phyloP scores from a whole-genome alignment of 2,329 filamentous ascomycete species.

The Aspergillus quadricinctus region DNA sequence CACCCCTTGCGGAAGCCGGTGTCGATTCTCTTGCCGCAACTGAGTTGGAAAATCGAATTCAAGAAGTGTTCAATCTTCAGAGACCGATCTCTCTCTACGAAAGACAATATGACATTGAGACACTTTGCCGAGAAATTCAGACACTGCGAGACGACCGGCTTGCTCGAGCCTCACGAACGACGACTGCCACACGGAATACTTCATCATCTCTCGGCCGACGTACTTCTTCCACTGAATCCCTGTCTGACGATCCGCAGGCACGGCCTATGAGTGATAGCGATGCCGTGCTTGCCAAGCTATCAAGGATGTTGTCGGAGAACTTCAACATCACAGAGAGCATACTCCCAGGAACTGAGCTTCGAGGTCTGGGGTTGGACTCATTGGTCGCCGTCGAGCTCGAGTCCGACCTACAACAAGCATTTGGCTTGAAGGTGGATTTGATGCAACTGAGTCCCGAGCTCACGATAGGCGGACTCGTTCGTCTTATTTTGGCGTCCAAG shows the following conservation, averaged over 20 bases:
- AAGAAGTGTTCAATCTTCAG: background rate
- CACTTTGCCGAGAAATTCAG: background rate
- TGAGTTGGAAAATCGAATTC: background rate
- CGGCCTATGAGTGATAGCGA: background rate
- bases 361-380: constrained; percentile 1
- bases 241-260: background rate
- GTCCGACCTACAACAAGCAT: background rate
- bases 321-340: background rate
- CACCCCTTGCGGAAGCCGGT: background rate
- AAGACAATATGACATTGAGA: background rate
- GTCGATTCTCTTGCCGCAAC: background rate
- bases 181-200: background rate
- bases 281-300: background rate
- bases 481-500: background rate
- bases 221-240: background rate
- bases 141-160: background rate
- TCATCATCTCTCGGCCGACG: background rate
- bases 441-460: background rate
- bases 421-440: constrained; percentile 1
- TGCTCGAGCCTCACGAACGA: background rate
- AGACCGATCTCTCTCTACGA: background rate
- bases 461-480: background rate
- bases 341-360: background rate
- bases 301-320: background rate
- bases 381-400: background rate